Evolutionary conservation across 306 rosid genomes (phyloP), one percentile per base, ranked within the genome.

Genomic region (Cyamopsis tetragonoloba): DNA sequence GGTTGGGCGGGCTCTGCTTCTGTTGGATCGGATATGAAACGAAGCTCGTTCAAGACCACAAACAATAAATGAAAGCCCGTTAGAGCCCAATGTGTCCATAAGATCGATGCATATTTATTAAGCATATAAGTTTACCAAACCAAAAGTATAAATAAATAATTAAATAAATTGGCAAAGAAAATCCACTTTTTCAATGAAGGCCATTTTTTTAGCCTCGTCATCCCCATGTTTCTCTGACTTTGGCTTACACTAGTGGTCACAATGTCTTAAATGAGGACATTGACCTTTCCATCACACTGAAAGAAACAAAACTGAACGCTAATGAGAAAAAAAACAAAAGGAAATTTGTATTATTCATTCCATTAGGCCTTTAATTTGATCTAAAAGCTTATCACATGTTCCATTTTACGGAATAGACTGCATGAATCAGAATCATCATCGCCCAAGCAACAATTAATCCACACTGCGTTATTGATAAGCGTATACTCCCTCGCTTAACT

Each of bases 251-350:
- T 74, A 74, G 18, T 7, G 38, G 80, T 77, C 83, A 70, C 28
- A 24, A 23, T 35, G 30, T 70, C 62, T 78, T 74, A 66, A 80
- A 59, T 70, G 79, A 61, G 73, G 53, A 62, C 26, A 62, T 41
- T 67, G 66, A 71, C 57, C 57, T 59, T 66, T 55, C 61, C 17
- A 32, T 54, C 34, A 35, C 63, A 23, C 32, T 43, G 22, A 62
- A 61, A 72, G 73, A 66, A 82, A 82, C 83, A 78, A 75, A 74
- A 38, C 68, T 62, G 59, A 7, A 43, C n/a, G 9, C 56, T 32
- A 24, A 35, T 22, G 31, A 22, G 58, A 56, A 68, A 60, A 35
- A 64, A 61, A 38, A 53, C 75, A 51, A 43, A 44, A 61, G 4
- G n/a, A 5, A 14, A 34, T 22, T 15, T 17, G 19, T 68, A 49